These are phyloP conservation scores for Thoreauomyces humboldtii DNA, from an alignment of 192 early-diverging fungal genomes.

Conservation along the genomic window DNA sequence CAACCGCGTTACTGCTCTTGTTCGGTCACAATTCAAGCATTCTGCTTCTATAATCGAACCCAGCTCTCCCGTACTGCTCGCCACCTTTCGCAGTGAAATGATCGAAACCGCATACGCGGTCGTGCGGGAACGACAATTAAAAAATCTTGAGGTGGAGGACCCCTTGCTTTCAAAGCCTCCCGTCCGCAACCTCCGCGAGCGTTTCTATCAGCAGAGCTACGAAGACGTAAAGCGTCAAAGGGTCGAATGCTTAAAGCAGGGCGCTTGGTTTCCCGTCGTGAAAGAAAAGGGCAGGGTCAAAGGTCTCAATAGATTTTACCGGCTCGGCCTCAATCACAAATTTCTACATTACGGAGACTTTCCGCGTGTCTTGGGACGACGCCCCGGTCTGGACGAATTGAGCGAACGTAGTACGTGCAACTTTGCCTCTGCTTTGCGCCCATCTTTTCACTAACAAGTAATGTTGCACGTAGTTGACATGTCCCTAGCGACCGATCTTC, in stretches of 20 bases:
- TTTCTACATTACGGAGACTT: conserved; percentile 69
- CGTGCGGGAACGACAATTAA: conserved; percentile 63
- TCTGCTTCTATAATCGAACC: conserved; percentile 29
- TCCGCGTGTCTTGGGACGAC: conserved; percentile 34
- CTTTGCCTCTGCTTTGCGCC: background rate
- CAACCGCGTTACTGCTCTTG: conserved; percentile 47
- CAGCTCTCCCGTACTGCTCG: conserved; percentile 15
- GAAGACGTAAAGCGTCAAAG: conserved; percentile 71
- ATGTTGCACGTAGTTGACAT: conserved; percentile 46
- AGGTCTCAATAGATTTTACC: conserved; percentile 53
- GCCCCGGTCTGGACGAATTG: conserved; percentile 43
- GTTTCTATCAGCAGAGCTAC: conserved; percentile 65
- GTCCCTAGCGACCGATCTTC: conserved; percentile 43
- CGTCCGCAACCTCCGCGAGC: conserved; percentile 62
- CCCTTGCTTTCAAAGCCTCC: conserved; percentile 57
- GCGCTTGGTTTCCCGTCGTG: conserved; percentile 67
- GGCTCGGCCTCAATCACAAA: conserved; percentile 56
- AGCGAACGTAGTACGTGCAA: conserved; percentile 51
- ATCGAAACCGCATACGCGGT: conserved; percentile 55
- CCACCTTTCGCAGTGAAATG: conserved; percentile 59
- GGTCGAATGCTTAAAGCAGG: conserved; percentile 56
- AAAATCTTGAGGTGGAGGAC: conserved; percentile 68
- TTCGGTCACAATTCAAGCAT: conserved; percentile 62
- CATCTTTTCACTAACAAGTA: background rate
- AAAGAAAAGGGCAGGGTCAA: conserved; percentile 42